Percentiles rank a stretch among this genome's conserved stretches.
phyloP scores from a whole-genome alignment of 495 filamentous ascomycete genomes.

The Penicillium herquei region DNA sequence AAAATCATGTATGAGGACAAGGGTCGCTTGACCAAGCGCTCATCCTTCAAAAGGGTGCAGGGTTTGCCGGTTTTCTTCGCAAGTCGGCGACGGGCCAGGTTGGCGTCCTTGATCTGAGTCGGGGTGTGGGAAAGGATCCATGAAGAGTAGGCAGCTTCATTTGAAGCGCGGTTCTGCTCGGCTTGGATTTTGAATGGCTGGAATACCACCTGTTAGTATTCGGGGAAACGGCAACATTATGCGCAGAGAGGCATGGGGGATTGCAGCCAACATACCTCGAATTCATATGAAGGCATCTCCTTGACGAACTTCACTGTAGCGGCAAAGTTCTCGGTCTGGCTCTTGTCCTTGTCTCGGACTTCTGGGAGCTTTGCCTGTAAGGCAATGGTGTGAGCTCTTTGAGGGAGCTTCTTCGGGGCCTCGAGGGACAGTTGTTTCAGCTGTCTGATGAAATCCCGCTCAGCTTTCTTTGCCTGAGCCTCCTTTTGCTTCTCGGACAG shows the following conservation, averaged over 20 bases:
- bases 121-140: slow-evolving; percentile 63
- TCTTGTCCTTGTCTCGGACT: neutral
- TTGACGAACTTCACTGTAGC: slow-evolving; percentile 19
- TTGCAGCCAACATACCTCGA: slow-evolving; percentile 32
- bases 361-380: slow-evolving; percentile 18
- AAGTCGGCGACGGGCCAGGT: slow-evolving; percentile 57
- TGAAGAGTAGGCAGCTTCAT: slow-evolving; percentile 43
- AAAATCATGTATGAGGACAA: slow-evolving; percentile 43
- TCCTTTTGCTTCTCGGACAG: slow-evolving; percentile 28
- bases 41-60: slow-evolving; percentile 46
- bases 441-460: slow-evolving; percentile 19
- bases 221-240: neutral
- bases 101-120: slow-evolving; percentile 58
- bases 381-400: slow-evolving; percentile 22
- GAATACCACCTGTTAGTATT: slow-evolving; percentile 13
- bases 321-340: slow-evolving; percentile 13
- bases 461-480: slow-evolving; percentile 15
- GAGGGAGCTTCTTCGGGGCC: slow-evolving; percentile 27
- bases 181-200: slow-evolving; percentile 52
- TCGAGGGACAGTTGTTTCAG: slow-evolving; percentile 35
- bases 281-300: slow-evolving; percentile 19
- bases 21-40: slow-evolving; percentile 54
- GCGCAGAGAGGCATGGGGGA: neutral
- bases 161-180: slow-evolving; percentile 44
- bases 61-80: slow-evolving; percentile 18